These are phyloP conservation scores for Aspergillus sp. DNA, from an alignment of 2,329 filamentous ascomycete species.

Conservation along the genomic window DNA sequence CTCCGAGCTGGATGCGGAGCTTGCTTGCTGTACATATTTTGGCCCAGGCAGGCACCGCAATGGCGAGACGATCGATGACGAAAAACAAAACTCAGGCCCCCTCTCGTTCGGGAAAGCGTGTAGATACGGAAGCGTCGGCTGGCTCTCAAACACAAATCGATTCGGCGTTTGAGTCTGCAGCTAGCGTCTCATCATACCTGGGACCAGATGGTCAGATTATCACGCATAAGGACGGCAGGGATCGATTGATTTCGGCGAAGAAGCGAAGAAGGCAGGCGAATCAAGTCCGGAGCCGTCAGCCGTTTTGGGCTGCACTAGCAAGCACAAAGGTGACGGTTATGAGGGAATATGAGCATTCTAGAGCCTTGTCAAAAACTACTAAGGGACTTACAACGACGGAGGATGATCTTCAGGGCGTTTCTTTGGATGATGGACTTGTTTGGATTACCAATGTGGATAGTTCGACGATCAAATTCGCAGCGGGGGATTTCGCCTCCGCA, in stretches of 20 bases:
- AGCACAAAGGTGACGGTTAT: conserved; percentile 96
- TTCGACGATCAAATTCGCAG: conserved; percentile 49
- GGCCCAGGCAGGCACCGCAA: conserved; percentile 49
- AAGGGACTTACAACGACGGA: conserved; percentile 42
- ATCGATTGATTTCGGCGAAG: conserved; percentile 65
- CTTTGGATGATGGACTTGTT: conserved; percentile 44
- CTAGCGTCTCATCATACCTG: conserved; percentile 41
- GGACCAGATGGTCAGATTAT: conserved; percentile 48
- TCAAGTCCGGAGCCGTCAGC: conserved; percentile 85
- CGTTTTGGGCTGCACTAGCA: conserved; percentile 89
- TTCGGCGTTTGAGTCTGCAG: conserved; percentile 44
- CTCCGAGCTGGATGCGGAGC: conserved; percentile 48
- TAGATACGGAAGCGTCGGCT: conserved; percentile 47
- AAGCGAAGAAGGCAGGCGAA: conserved; percentile 89
- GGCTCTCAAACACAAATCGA: conserved; percentile 44
- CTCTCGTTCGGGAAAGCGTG: conserved; percentile 43
- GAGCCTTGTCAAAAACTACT: conserved; percentile 43
- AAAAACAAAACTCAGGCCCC: conserved; percentile 44
- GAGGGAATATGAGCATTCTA: conserved; percentile 83
- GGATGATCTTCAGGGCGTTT: conserved; percentile 42
- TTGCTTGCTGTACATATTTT: conserved; percentile 51
- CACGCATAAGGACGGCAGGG: conserved; percentile 55
- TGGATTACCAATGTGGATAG: conserved; percentile 50
- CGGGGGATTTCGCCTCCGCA: conserved; percentile 38
- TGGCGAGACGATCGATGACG: conserved; percentile 48